phyloP scores from a whole-genome alignment of 352 stramenopile species.

The Phytopythium boreale region DNA sequence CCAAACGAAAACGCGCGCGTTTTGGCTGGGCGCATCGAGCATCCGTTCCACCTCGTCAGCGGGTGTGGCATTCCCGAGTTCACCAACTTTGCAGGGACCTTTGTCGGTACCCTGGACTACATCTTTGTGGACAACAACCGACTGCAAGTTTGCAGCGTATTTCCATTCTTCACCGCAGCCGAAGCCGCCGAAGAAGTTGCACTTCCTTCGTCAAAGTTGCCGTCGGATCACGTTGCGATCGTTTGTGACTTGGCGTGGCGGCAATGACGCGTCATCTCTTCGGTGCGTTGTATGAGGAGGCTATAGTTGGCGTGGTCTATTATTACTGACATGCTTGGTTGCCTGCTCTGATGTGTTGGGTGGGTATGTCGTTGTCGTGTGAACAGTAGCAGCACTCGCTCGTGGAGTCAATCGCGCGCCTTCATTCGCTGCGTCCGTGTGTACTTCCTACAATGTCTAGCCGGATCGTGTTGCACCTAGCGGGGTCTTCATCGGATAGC shows the following conservation, averaged over 20 bases:
- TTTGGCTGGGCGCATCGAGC: conserved; percentile 24
- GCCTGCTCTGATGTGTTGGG: neutral
- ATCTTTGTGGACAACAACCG: conserved; percentile 42
- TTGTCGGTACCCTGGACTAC: conserved; percentile 72
- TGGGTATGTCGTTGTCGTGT: neutral
- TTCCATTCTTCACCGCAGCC: conserved; percentile 60
- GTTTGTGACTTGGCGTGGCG: conserved; percentile 61
- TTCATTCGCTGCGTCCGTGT: neutral
- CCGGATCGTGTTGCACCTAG: neutral
- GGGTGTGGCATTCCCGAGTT: conserved; percentile 64
- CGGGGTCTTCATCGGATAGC: neutral
- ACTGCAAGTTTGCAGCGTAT: conserved; percentile 42
- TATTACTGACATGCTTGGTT: neutral
- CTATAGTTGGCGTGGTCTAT: neutral
- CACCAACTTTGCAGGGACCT: conserved; percentile 64
- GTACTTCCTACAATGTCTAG: neutral
- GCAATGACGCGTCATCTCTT: neutral
- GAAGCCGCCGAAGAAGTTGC: conserved; percentile 61
- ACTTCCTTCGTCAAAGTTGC: conserved; percentile 67
- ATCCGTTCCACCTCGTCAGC: conserved; percentile 47
- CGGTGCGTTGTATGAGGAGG: neutral
- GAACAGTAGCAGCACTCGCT: neutral
- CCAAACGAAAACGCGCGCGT: conserved; percentile 6
- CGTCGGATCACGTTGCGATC: conserved; percentile 79
- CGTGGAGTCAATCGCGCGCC: neutral